A percentile compares a stretch with the other conserved stretches of the same genome.
Conservation (phyloP, 2,329 filamentous ascomycete species). For the Grosmannia serpens region DNA sequence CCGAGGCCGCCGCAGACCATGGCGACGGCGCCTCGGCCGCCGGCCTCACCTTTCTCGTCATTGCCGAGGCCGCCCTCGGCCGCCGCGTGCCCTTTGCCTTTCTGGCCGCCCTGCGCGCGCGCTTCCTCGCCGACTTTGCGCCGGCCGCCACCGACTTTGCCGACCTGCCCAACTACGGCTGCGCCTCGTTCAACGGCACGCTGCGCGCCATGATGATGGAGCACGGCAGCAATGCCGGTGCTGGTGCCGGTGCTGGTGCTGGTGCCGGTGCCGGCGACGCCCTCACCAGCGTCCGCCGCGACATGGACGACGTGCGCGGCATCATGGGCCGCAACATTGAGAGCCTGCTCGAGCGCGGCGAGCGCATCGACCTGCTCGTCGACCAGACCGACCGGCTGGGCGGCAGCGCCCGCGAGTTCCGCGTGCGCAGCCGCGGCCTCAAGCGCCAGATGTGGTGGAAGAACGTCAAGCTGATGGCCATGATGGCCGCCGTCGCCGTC, state of each 20-base stretch:
- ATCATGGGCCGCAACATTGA: conserved; percentile 97
- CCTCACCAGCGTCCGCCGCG: conserved; percentile 68
- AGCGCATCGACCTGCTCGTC: conserved; percentile 85
- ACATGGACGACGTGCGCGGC: conserved; percentile 84
- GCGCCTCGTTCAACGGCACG: conserved; percentile 72
- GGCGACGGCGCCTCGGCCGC: conserved; percentile 54
- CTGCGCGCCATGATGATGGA: conserved; percentile 70
- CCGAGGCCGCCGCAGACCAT: conserved; percentile 55
- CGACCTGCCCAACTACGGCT: conserved; percentile 77
- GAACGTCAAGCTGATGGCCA: conserved; percentile 87
- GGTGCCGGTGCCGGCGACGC: conserved; percentile 66
- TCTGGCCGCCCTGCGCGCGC: conserved; percentile 79
- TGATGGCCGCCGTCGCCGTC: conserved; percentile 58
- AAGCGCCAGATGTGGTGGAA: conserved; percentile 99
- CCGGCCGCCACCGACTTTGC: conserved; percentile 58
- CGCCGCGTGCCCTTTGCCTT: conserved; percentile 88
- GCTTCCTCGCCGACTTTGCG: conserved; percentile 65
- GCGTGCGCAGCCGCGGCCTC: conserved; percentile 73
- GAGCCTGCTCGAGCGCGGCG: conserved; percentile 75
- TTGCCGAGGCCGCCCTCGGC: conserved; percentile 70
- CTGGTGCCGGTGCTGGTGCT: conserved; percentile 46
- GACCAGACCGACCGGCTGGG: conserved; percentile 94
- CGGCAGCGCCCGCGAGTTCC: conserved; percentile 79
- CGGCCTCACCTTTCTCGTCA: conserved; percentile 82
- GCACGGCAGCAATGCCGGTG: conserved; percentile 63